phyloP scores from a whole-genome alignment of 192 early-diverging fungal genomes.

The Neocallimastix lanati region DNA sequence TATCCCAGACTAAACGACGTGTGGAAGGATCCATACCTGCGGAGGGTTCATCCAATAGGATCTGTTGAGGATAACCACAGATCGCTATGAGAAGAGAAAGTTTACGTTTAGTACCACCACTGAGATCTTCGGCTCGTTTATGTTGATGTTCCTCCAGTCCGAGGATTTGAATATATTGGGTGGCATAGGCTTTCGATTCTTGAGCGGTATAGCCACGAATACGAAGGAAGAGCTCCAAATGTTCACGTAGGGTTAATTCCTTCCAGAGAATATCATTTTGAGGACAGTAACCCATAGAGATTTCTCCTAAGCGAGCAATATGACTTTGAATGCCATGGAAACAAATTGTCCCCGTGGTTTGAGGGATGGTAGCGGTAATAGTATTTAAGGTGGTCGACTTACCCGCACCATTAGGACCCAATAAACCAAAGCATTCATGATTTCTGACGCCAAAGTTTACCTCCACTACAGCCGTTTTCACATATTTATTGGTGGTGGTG shows the following conservation, averaged over 20 bases:
- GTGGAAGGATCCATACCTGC: no score
- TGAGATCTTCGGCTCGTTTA: neutral
- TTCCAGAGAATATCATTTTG: no score
- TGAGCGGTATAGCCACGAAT: slow-evolving; percentile 16
- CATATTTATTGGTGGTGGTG: neutral
- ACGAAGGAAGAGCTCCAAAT: slow-evolving; percentile 13
- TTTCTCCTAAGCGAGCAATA: neutral
- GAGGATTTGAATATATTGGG: slow-evolving; percentile 11
- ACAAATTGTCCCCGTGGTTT: neutral
- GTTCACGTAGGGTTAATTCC: slow-evolving; percentile 20
- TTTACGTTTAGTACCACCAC: slow-evolving; percentile 7
- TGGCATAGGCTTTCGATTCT: slow-evolving; percentile 5
- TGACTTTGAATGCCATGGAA: neutral
- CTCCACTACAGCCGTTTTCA: neutral
- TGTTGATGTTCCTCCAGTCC: slow-evolving; percentile 9
- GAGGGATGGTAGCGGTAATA: no score
- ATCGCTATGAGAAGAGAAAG: slow-evolving; percentile 5
- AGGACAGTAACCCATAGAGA: no score
- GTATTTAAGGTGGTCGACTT: neutral
- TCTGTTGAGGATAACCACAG: slow-evolving; percentile 5
- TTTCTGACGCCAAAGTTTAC: neutral
- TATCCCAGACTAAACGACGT: slow-evolving; percentile 61
- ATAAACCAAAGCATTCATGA: neutral
- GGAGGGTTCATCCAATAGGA: neutral
- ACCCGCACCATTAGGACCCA: slow-evolving; percentile 1